Conservation (phyloP, 352 stramenopile species). For the Globisporangium carolinianum region DNA sequence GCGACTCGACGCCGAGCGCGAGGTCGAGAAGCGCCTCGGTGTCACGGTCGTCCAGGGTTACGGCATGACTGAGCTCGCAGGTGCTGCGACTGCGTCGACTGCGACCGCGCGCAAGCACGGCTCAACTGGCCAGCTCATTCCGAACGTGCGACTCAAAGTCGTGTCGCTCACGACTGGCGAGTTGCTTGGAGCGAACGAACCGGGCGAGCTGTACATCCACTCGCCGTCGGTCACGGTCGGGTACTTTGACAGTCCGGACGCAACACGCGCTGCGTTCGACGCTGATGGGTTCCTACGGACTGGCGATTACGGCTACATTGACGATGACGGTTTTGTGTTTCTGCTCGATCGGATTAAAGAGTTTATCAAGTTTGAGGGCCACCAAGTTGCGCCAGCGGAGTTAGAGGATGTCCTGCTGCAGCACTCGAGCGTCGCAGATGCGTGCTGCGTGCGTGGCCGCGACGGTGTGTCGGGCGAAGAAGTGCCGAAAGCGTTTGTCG, state of each 20-base stretch:
- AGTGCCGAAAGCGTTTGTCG: conserved; percentile 86
- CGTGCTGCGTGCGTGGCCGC: conserved; percentile 47
- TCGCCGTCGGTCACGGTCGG: conserved; percentile 88
- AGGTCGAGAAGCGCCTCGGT: conserved; percentile 48
- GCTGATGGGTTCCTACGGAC: conserved; percentile 81
- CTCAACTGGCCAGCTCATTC: conserved; percentile 29
- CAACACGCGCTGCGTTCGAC: conserved; percentile 72
- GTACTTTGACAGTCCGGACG: conserved; percentile 85
- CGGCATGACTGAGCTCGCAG: conserved; percentile 53
- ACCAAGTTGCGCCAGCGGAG: conserved; percentile 88
- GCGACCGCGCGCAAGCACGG: conserved; percentile 1
- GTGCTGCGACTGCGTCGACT: conserved; percentile 16
- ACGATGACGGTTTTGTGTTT: conserved; percentile 88
- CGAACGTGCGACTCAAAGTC: conserved; percentile 49
- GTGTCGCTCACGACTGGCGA: conserved; percentile 32
- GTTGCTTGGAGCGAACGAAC: conserved; percentile 25
- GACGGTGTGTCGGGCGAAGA: conserved; percentile 73
- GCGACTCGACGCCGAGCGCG: conserved; percentile 49
- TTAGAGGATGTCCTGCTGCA: conserved; percentile 85
- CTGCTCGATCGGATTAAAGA: conserved; percentile 92
- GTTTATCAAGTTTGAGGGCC: conserved; percentile 93
- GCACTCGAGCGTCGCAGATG: conserved; percentile 70
- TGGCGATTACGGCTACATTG: conserved; percentile 88
- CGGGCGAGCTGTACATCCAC: conserved; percentile 80
- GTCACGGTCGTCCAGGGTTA: conserved; percentile 34